Base-by-base conservation (phyloP, 768 basidiomycete genomes). In the Rhizopogon vulgaris region DNA sequence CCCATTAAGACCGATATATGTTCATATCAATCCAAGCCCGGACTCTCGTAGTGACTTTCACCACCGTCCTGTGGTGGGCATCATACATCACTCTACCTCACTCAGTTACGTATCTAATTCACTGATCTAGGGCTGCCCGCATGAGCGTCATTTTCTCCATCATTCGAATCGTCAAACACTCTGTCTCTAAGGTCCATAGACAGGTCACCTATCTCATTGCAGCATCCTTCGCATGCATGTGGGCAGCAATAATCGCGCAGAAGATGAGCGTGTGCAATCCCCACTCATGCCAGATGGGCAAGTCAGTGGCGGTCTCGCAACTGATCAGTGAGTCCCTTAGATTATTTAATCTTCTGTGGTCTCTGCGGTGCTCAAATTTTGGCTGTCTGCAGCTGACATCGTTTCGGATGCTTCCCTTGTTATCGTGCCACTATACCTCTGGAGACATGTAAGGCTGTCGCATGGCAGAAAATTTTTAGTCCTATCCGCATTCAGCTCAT, bases 61-160 rank as follows among this genome's bases (percentile, higher is more conserved):
- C 32, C 10, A 11, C 32, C 11, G 32, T 32, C 32, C 11, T 32
- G 32, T 32, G 32, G 32, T 32, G 10, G 10, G 11, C 32, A 32
- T 32, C 10, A 10, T 11, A 12, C 32, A 3, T 32, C 32, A 12
- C 32, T 32, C 11, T 32, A 11, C 11, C 11, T 32, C 11, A 11
- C 32, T 32, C 32, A 32, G 32, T 32, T 32, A 32, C 10, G 11
- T 4, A 28, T 8, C 28, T 14, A 27, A 48, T 3, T 34, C 8
- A 9, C 28, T 30, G 18, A 32, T 18, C n/a, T 14, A 48, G 47
- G 47, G 47, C 47, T 22, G 28, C 34, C 11, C 47, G 47, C 24
- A 48, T 48, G 47, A 48, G 47, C 24, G 9, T 48, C 7, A 37
- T 48, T 27, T 48, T 48, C 36, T 24, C 47, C 27, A 37, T 48